Percentiles rank a stretch among this genome's conserved stretches.
Evolutionary conservation across 345 rosid genomes (phyloP).

Genomic region (Populus tremula): DNA sequence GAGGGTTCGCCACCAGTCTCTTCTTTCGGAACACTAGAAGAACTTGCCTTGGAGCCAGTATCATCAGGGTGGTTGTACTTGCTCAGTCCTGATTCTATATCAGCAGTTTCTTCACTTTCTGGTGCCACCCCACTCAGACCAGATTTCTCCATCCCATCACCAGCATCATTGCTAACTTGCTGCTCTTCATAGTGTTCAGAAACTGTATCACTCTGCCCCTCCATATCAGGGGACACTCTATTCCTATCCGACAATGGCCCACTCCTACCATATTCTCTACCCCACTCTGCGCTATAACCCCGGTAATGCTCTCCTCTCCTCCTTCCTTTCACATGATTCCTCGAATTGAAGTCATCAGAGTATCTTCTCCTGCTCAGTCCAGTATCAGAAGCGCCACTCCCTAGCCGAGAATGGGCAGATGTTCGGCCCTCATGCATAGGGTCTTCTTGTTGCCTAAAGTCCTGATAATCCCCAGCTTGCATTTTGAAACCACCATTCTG

Average conservation of each 20-base stretch:
- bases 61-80: conserved; percentile 46
- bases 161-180: conserved; percentile 47
- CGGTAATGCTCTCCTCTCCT: conserved; percentile 57
- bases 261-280: conserved; percentile 64
- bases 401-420: conserved; percentile 51
- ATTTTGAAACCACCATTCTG: conserved; percentile 66
- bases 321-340: conserved; percentile 58
- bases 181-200: conserved; percentile 57
- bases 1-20: conserved; percentile 43
- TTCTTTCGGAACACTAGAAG: conserved; percentile 47
- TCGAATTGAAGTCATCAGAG: conserved; percentile 53
- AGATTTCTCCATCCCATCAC: conserved; percentile 52
- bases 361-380: conserved; percentile 57
- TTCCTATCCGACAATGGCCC: conserved; percentile 69
- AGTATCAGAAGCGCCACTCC: conserved; percentile 42
- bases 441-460: conserved; percentile 63
- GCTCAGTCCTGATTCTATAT: conserved; percentile 47
- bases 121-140: conserved; percentile 35
- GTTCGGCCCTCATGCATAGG: conserved; percentile 42
- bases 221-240: conserved; percentile 51
- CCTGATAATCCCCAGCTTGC: conserved; percentile 52
- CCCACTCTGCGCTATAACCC: conserved; percentile 54
- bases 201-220: conserved; percentile 47
- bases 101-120: conserved; percentile 51
- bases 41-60: conserved; percentile 51